phyloP scores from a whole-genome alignment of 768 basidiomycete genomes.

The Russula dissimulans region DNA sequence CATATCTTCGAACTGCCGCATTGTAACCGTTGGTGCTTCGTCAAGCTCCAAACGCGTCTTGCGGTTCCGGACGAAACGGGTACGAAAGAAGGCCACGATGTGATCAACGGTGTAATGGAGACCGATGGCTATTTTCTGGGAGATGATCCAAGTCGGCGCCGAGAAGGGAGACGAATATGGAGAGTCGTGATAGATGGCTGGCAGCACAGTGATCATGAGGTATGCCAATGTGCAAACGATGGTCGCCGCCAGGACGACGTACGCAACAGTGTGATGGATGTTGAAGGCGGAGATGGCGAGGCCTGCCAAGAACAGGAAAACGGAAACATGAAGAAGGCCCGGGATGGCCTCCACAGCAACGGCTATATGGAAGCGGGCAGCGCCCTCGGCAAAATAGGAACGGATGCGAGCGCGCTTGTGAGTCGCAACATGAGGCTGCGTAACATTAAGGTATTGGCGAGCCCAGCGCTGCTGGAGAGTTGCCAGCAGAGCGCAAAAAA shows the following conservation, averaged over 20 bases:
- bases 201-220: constrained; percentile 2
- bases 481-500: constrained; percentile 11
- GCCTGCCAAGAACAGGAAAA: constrained; percentile 12
- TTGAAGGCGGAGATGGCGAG: constrained; percentile 9
- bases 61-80: no score
- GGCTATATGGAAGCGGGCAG: background rate
- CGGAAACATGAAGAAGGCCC: constrained; percentile 2
- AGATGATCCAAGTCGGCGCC: background rate
- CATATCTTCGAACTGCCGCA: background rate
- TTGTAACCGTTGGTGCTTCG: background rate
- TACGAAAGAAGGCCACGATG: background rate
- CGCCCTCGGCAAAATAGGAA: constrained; percentile 5
- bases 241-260: background rate
- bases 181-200: background rate
- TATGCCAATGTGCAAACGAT: background rate
- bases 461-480: constrained; percentile 11
- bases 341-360: constrained; percentile 4
- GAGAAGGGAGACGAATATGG: constrained; percentile 9
- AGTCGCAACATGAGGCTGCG: background rate
- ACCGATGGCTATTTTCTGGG: background rate
- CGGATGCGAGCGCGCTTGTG: constrained; percentile 8
- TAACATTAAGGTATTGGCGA: constrained; percentile 1
- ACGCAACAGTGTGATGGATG: constrained; percentile 7
- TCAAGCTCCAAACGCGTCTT: background rate
- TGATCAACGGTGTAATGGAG: background rate